Evolutionary conservation across 352 stramenopile species (phyloP).

Genomic region (Phytophthora rubi): DNA sequence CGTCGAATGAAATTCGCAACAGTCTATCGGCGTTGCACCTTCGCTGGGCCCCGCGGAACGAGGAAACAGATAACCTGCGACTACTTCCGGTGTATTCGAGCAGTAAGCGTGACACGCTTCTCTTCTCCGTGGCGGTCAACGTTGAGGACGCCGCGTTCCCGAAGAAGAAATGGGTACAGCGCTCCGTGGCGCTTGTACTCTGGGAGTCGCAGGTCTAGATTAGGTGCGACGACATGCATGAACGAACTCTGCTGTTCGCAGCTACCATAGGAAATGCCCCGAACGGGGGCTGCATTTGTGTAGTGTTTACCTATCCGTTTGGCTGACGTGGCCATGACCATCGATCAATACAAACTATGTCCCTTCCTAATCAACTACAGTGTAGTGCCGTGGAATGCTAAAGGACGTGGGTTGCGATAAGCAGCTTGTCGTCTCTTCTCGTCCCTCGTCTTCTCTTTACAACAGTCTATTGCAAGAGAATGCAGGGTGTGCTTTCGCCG

Average conservation of each 20-base stretch:
- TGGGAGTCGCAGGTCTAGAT: conserved; percentile 69
- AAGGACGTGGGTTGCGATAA: background rate
- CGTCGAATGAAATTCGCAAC: conserved; percentile 83
- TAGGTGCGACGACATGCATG: conserved; percentile 4
- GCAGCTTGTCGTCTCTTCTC: background rate
- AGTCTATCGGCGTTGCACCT: conserved; percentile 72
- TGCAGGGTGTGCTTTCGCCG: background rate
- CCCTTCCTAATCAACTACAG: background rate
- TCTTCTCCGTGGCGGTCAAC: conserved; percentile 85
- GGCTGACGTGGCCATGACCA: background rate
- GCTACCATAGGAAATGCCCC: background rate
- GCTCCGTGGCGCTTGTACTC: conserved; percentile 80
- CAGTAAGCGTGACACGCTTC: conserved; percentile 68
- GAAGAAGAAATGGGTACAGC: conserved; percentile 79
- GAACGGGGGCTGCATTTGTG: conserved; percentile 14
- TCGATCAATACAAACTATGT: conserved; percentile 6
- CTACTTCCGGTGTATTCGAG: conserved; percentile 89
- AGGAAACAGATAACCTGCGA: conserved; percentile 37
- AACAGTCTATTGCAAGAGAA: conserved; percentile 4
- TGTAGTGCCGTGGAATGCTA: background rate
- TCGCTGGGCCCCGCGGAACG: conserved; percentile 58
- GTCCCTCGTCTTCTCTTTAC: background rate
- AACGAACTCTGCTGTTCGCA: background rate
- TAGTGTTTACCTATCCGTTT: conserved; percentile 10
- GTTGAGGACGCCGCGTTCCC: conserved; percentile 58